Evolutionary conservation across 2,329 filamentous ascomycete species (phyloP), one percentile per base, ranked within the genome.

Genomic region (Curvularia sp.): DNA sequence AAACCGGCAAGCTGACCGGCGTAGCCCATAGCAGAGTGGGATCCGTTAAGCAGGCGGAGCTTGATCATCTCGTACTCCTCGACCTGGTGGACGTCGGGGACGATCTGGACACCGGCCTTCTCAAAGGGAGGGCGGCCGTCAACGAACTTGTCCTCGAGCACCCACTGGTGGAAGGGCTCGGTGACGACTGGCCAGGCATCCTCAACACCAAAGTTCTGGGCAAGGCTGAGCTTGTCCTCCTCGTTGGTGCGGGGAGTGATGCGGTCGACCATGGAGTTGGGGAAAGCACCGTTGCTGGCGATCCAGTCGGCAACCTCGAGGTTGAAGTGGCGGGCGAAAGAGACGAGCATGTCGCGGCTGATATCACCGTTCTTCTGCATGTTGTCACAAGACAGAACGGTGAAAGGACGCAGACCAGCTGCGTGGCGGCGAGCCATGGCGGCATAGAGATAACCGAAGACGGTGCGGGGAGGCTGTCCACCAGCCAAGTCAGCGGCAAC

Each of bases 201-300:
- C 49, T 68, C 62, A 18, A 72, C 58, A 24, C 68, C 67, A 8
- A 72, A 72, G 20, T 69, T 58, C 30, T 66, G 51, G 43, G 65
- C 63, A 31, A 72, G 61, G 50, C 49, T 60, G 52, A 49, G 18
- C 42, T 66, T 67, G 60, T 72, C 68, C 33, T 60, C 63, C 9
- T 69, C 66, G 13, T 62, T 61, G 33, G 69, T 72, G 33, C 68
- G 60, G 26, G 69, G 69, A 18, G 69, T 72, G 49, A 72, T 72
- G n/a, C 69, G 64, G 63, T 72, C 69, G 6, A 72, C 69, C 69
- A 72, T 72, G 51, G 65, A 68, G 65, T 72, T 72, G 53, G 69
- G 69, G 64, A 72, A 72, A 31, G 69, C 69, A 54, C 69, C 69
- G 43, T 70, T 68, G 56, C 64, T 57, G 44, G 66, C 63, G 18